A percentile compares a stretch with the other conserved stretches of the same genome.
These are phyloP conservation scores for Paramecium octaurelia DNA, from an alignment of 73 alveolate species.

Conservation along the genomic window DNA sequence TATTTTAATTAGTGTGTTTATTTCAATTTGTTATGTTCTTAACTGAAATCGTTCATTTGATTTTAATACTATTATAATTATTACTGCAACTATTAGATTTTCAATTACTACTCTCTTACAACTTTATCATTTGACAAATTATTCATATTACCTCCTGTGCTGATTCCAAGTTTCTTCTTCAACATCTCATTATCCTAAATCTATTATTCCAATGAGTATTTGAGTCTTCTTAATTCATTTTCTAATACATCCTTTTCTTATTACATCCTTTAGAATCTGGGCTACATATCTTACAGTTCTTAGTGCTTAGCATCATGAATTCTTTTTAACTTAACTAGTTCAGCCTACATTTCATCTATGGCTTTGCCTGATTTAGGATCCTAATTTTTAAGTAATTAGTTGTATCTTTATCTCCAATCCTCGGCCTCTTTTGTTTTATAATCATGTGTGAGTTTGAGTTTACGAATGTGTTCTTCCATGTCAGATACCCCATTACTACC, in stretches of 20 bases:
- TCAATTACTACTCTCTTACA: background rate
- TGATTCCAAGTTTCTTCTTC: background rate
- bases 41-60: background rate
- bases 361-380: background rate
- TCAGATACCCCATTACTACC: background rate
- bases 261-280: background rate
- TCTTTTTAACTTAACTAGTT: background rate
- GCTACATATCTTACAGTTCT: conserved; percentile 12
- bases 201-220: background rate
- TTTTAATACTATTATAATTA: background rate
- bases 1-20: background rate
- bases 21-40: conserved; percentile 6
- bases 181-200: background rate
- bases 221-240: conserved; percentile 10
- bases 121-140: background rate
- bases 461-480: background rate
- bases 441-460: background rate
- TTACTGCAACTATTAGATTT: background rate
- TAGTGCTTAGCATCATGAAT: conserved; percentile 16
- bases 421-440: background rate
- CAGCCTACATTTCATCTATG: conserved; percentile 6
- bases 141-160: background rate
- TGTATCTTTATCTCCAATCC: conserved; percentile 24
- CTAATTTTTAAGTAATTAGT: background rate
- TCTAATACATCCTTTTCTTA: conserved; percentile 29